phyloP scores from a whole-genome alignment of 345 rosid species.

The Camelina hispida region DNA sequence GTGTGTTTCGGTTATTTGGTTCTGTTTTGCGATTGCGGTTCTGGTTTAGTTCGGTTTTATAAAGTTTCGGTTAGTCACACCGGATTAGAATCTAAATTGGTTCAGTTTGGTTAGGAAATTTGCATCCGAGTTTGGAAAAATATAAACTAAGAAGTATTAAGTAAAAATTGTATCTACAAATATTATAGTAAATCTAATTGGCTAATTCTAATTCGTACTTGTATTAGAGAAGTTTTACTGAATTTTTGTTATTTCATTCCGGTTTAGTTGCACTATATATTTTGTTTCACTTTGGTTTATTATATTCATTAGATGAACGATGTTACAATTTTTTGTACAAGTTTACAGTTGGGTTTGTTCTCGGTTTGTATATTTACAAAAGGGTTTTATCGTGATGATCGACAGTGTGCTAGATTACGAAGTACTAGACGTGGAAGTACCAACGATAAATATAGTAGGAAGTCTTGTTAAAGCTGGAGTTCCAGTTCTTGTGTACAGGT shows the following conservation, averaged over 20 bases:
- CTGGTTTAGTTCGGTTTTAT: too few species aligned
- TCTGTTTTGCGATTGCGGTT: not conserved
- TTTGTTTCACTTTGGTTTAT: too few species aligned
- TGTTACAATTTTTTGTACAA: not conserved
- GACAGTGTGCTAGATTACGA: slow-evolving; percentile 82
- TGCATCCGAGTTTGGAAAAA: too few species aligned
- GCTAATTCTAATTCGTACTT: too few species aligned
- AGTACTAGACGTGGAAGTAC: slow-evolving; percentile 71
- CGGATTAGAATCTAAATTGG: not conserved
- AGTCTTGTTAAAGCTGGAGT: slow-evolving; percentile 67
- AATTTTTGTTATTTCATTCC: not conserved
- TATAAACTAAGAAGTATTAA: too few species aligned
- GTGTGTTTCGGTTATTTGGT: not conserved
- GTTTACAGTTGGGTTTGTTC: not conserved
- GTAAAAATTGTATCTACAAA: too few species aligned
- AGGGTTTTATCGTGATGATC: not conserved
- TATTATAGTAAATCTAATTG: too few species aligned
- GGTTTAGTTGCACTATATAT: not conserved
- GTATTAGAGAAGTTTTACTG: not conserved
- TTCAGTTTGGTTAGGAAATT: too few species aligned
- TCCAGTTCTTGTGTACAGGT: slow-evolving; percentile 87
- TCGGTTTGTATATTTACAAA: not conserved
- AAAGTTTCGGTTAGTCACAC: too few species aligned
- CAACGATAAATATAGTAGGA: slow-evolving; percentile 67
- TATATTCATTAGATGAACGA: not conserved